Conservation (phyloP, 352 stramenopile genomes). For the Phytophthora agathidicida region DNA sequence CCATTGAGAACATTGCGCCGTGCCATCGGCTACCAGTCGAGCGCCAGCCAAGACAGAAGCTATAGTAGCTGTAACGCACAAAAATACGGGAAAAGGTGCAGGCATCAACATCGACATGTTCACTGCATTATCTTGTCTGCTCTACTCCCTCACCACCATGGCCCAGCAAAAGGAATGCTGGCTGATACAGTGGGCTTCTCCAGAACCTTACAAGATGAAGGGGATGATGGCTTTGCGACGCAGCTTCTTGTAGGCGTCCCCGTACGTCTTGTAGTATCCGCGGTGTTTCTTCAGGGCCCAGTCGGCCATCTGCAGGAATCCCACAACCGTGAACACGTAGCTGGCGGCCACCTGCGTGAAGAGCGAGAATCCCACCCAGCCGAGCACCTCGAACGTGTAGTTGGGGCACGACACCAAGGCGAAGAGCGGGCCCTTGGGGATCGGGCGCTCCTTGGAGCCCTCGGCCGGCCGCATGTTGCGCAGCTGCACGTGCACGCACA, state of each 20-base stretch:
- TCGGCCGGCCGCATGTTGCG: constrained; percentile 78
- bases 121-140: too few relatives aligned
- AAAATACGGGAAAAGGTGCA: too few relatives aligned
- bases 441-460: constrained; percentile 71
- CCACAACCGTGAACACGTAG: constrained; percentile 87
- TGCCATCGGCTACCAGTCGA: constrained; percentile 7
- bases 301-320: constrained; percentile 90
- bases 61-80: too few relatives aligned
- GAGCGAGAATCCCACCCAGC: constrained; percentile 90
- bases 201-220: constrained; percentile 82
- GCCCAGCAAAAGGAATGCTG: too few relatives aligned
- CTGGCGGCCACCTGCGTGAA: constrained; percentile 84
- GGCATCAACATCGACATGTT: too few relatives aligned
- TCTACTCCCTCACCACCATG: too few relatives aligned
- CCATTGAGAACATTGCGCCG: constrained; percentile 50
- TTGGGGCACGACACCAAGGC: constrained; percentile 90
- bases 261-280: constrained; percentile 88
- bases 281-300: constrained; percentile 91
- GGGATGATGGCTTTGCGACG: constrained; percentile 86
- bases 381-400: constrained; percentile 91
- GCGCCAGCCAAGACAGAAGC: too few relatives aligned
- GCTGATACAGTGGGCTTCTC: too few relatives aligned
- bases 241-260: constrained; percentile 89
- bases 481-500: constrained; percentile 86
- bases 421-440: constrained; percentile 81